Percentiles rank a stretch among this genome's conserved stretches.
These are phyloP conservation scores for Clausena lansium DNA, from an alignment of 345 rosid species.

Conservation along the genomic window DNA sequence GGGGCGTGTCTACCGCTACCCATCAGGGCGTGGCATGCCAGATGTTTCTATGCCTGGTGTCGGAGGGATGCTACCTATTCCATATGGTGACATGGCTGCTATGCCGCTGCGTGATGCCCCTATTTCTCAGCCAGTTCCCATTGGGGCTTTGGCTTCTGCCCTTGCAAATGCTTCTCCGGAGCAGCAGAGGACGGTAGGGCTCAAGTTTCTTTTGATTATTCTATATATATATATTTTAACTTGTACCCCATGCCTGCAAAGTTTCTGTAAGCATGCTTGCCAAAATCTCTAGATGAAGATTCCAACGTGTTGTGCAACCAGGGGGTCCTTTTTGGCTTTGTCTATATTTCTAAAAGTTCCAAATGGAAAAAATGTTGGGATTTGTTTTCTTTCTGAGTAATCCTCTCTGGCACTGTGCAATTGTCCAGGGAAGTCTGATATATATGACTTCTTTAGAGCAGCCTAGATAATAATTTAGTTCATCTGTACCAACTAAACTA, in stretches of 20 bases:
- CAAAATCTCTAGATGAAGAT: not conserved
- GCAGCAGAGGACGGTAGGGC: constrained; percentile 80
- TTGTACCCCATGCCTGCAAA: not conserved
- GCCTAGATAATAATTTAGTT: not conserved
- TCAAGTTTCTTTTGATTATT: not conserved
- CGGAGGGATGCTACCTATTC: constrained; percentile 76
- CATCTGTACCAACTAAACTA: not conserved
- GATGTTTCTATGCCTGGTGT: constrained; percentile 64
- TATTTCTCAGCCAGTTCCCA: constrained; percentile 63
- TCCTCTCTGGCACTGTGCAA: too few relatives aligned
- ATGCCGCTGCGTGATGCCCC: constrained; percentile 61
- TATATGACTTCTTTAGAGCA: not conserved
- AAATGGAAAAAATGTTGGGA: not conserved
- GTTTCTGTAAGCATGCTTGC: not conserved
- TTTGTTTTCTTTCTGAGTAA: not conserved
- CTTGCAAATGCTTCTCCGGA: constrained; percentile 90
- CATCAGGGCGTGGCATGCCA: constrained; percentile 79
- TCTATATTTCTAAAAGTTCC: not conserved
- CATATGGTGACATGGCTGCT: constrained; percentile 59
- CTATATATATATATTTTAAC: not conserved
- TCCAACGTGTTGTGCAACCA: not conserved
- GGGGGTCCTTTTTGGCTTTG: not conserved
- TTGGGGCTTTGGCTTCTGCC: constrained; percentile 77
- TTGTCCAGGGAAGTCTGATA: not conserved
- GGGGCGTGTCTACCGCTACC: constrained; percentile 69